Evolutionary conservation across 2,329 filamentous ascomycete species (phyloP), one percentile per base, ranked within the genome.

Genomic region (Ophiostoma novo-ulmi): DNA sequence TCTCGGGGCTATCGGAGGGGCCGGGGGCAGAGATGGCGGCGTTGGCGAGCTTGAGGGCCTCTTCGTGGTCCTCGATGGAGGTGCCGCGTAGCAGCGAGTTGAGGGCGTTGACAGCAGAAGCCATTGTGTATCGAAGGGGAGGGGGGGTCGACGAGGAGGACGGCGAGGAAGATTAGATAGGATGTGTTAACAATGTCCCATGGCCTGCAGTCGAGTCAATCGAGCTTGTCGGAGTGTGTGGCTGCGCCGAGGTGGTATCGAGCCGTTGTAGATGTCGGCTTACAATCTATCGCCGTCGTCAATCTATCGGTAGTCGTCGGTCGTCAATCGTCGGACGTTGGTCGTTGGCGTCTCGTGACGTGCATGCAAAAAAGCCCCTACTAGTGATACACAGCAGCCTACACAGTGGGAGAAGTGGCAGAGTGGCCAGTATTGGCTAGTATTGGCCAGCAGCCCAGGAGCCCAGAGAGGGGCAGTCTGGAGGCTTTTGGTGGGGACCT

Each of bases 1-100:
- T 72, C 35, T 75, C 74, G 52, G 69, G 67, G 74, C 72, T 69
- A 71, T 71, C 73, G 20, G 17, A 72, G 74, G 89, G 85, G 69
- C 78, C 88, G 85, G 70, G 85, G 83, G 75, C 87, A 88, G 73
- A 61, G 26, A 90, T 80, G 68, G 87, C 84, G 61, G 86, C 85
- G 76, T 87, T 87, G 76, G 87, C 85, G 68, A 86, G 83, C 77
- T 85, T 83, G 72, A 95, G 86, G 69, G 91, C 82, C 79, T 94
- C 89, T 66, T 91, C 87, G 79, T 94, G 90, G 81, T 95, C 91
- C 72, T 87, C 80, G 76, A 90, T 87, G 68, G 83, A 82, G 68
- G 87, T 79, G 69, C 81, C 78, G 73, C 84, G 83, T 75, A 90
- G 82, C 72, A 87, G 80, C 73, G 84, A 81, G 76, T 83, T 82